Conservation (phyloP, 306 rosid species). For the Carpinus viminea region DNA sequence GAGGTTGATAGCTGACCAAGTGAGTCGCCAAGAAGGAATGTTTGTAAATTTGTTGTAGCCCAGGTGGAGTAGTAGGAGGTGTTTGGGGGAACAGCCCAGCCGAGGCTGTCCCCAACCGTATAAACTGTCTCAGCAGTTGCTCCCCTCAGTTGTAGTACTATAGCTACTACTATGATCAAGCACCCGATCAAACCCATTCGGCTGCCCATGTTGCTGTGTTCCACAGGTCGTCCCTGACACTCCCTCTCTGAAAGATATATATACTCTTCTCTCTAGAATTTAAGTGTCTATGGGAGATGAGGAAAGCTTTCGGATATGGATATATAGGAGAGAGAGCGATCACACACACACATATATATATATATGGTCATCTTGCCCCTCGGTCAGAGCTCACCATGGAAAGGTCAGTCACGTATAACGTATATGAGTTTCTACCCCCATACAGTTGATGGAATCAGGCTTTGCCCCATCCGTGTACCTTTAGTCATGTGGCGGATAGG, state of each 20-base stretch:
- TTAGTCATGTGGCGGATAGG: too few species aligned
- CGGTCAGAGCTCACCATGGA: too few species aligned
- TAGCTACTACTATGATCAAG: not conserved
- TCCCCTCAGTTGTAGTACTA: not conserved
- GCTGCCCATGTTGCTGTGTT: not conserved
- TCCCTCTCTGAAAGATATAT: too few species aligned
- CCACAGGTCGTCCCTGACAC: not conserved
- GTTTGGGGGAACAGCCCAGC: not conserved
- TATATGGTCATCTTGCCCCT: too few species aligned
- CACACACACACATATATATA: too few species aligned
- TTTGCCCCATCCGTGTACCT: too few species aligned
- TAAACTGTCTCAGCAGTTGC: not conserved
- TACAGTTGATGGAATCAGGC: too few species aligned
- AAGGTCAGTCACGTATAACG: too few species aligned
- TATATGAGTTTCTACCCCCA: too few species aligned
- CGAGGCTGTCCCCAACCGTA: not conserved
- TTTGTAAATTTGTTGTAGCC: not conserved
- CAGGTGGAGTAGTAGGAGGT: not conserved
- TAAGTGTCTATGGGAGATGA: not conserved
- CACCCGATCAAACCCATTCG: not conserved
- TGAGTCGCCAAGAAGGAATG: slow-evolving; percentile 7
- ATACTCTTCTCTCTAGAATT: not conserved
- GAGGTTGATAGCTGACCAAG: slow-evolving; percentile 8
- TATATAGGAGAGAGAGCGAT: not conserved
- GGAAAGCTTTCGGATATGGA: not conserved